These are phyloP conservation scores for Anacardium occidentale DNA, from an alignment of 345 rosid species.

Conservation along the genomic window DNA sequence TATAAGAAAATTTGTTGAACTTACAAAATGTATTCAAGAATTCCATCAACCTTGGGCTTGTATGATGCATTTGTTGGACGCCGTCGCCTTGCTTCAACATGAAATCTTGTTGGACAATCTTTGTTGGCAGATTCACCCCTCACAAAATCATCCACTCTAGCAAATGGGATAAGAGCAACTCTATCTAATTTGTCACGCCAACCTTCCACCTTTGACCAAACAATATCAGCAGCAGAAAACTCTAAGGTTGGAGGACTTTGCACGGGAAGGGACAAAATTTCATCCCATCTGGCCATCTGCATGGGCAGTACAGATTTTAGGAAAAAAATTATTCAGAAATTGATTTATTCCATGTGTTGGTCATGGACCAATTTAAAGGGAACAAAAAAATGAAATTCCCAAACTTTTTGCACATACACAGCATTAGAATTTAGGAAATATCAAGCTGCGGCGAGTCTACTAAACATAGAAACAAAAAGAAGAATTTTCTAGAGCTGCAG, in stretches of 20 bases:
- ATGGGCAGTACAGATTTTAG: neutral
- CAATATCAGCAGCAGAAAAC: slow-evolving; percentile 72
- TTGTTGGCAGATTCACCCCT: slow-evolving; percentile 81
- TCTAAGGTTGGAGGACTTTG: slow-evolving; percentile 81
- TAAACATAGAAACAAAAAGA: neutral
- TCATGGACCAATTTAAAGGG: neutral
- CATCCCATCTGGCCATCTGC: slow-evolving; percentile 99
- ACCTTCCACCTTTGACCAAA: slow-evolving; percentile 96
- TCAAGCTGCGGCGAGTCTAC: neutral
- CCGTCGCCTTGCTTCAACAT: slow-evolving; percentile 90
- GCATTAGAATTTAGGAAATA: neutral
- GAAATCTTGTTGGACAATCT: slow-evolving; percentile 91
- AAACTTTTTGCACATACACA: neutral
- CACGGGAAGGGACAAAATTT: slow-evolving; percentile 83
- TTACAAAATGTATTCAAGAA: slow-evolving; percentile 93
- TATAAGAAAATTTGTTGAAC: slow-evolving; percentile 32
- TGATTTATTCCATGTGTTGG: neutral
- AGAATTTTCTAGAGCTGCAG: neutral
- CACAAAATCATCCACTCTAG: slow-evolving; percentile 91
- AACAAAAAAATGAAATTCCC: neutral
- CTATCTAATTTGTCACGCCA: slow-evolving; percentile 90
- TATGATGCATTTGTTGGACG: slow-evolving; percentile 47
- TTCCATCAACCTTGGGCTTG: slow-evolving; percentile 93
- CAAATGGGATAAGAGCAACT: slow-evolving; percentile 83
- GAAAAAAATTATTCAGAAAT: neutral